These are phyloP conservation scores for Polyporus tsugae DNA, from an alignment of 1,284 basidiomycete species.

Conservation along the genomic window DNA sequence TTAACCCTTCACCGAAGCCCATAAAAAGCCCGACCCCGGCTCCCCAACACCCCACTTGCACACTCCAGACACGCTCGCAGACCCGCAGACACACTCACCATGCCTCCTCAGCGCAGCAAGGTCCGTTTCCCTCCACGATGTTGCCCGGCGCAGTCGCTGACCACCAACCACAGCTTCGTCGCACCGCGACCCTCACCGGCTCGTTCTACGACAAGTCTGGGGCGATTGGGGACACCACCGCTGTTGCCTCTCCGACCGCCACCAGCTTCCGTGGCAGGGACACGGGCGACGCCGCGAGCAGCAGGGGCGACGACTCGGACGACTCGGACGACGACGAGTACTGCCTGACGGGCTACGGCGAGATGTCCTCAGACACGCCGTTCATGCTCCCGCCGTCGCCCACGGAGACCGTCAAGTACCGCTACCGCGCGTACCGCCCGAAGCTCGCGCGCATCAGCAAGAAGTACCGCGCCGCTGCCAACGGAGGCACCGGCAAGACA, in stretches of 20 bases:
- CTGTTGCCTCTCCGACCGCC: slow-evolving; percentile 20
- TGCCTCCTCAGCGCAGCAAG: slow-evolving; percentile 30
- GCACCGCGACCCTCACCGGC: slow-evolving; percentile 23
- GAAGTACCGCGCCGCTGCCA: slow-evolving; percentile 27
- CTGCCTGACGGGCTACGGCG: slow-evolving; percentile 32
- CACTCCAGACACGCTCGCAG: slow-evolving; percentile 1
- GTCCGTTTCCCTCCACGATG: slow-evolving; percentile 4
- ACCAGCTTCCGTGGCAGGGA: slow-evolving; percentile 7
- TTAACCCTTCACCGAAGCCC: neutral
- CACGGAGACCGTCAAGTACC: slow-evolving; percentile 35
- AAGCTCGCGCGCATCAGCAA: slow-evolving; percentile 27
- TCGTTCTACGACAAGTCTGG: slow-evolving; percentile 31
- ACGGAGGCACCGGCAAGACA: slow-evolving; percentile 24
- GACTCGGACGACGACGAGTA: slow-evolving; percentile 24
- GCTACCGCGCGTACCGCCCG: slow-evolving; percentile 33
- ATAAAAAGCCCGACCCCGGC: neutral
- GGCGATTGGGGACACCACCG: slow-evolving; percentile 21
- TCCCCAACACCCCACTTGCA: neutral
- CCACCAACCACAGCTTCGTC: slow-evolving; percentile 14
- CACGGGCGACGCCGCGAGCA: slow-evolving; percentile 8
- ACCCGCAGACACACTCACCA: slow-evolving; percentile 4
- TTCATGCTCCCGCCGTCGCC: slow-evolving; percentile 33
- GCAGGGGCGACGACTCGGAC: slow-evolving; percentile 8
- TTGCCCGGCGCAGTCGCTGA: neutral
- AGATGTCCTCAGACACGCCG: slow-evolving; percentile 24